These are phyloP conservation scores for Talaromyces islandicus DNA, from an alignment of 2,329 filamentous ascomycete genomes.

Conservation along the genomic window DNA sequence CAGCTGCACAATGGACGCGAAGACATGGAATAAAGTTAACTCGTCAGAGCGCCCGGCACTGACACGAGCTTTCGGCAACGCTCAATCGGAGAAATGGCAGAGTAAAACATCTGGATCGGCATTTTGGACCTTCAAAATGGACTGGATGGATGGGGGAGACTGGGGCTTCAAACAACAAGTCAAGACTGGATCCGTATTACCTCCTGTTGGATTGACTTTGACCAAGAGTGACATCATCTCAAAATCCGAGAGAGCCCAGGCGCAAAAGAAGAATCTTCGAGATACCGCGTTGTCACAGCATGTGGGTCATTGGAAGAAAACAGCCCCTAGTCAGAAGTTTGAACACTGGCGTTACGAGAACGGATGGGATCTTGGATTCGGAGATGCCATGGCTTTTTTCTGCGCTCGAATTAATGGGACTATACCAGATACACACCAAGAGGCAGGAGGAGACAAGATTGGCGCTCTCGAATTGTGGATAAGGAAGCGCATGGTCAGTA, in stretches of 20 bases:
- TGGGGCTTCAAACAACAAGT: slow-evolving; percentile 55
- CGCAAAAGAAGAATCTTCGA: slow-evolving; percentile 30
- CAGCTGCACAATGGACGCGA: slow-evolving; percentile 49
- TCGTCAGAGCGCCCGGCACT: slow-evolving; percentile 30
- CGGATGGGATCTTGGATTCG: slow-evolving; percentile 53
- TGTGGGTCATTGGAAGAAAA: slow-evolving; percentile 45
- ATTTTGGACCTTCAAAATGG: slow-evolving; percentile 54
- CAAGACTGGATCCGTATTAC: slow-evolving; percentile 37
- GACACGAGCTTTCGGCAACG: slow-evolving; percentile 25
- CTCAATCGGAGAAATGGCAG: slow-evolving; percentile 40
- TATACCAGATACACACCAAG: slow-evolving; percentile 20
- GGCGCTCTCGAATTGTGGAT: slow-evolving; percentile 55
- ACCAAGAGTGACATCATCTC: slow-evolving; percentile 29
- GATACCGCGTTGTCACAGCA: slow-evolving; percentile 38
- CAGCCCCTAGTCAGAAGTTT: slow-evolving; percentile 38
- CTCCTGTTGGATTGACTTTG: slow-evolving; percentile 23
- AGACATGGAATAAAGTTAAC: slow-evolving; percentile 45
- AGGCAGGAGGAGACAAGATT: slow-evolving; percentile 43
- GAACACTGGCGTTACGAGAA: slow-evolving; percentile 50
- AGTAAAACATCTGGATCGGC: slow-evolving; percentile 47
- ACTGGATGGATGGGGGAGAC: slow-evolving; percentile 42
- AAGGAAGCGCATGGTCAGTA: slow-evolving; percentile 49
- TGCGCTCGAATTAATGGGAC: slow-evolving; percentile 29
- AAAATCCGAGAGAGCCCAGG: slow-evolving; percentile 34
- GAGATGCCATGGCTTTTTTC: slow-evolving; percentile 47